Evolutionary conservation across 2,329 filamentous ascomycete species (phyloP).

Genomic region (Pseudogymnoascus sp.): DNA sequence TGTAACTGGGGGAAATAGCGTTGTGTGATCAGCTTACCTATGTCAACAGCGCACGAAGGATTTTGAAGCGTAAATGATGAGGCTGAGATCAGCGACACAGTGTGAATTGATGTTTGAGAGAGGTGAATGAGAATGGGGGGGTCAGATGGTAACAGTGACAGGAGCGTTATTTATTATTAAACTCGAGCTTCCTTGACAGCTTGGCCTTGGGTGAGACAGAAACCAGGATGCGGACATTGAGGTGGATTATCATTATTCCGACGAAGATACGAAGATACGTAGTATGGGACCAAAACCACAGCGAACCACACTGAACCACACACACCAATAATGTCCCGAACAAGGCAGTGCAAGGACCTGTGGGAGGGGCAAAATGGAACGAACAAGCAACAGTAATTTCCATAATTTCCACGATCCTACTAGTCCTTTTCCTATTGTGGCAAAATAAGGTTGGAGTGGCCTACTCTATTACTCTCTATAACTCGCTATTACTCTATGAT

Average conservation of each 20-base stretch:
- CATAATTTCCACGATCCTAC: slow-evolving; percentile 3
- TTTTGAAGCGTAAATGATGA: slow-evolving; percentile 7
- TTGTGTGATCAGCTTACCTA: slow-evolving; percentile 1
- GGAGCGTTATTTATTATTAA: slow-evolving; percentile 7
- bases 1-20: not conserved
- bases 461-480: not conserved
- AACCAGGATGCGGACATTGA: slow-evolving; percentile 5
- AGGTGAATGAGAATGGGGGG: not conserved
- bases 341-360: slow-evolving; percentile 4
- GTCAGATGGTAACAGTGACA: not conserved
- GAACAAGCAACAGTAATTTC: not conserved
- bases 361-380: not conserved
- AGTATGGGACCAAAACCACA: not conserved
- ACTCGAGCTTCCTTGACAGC: slow-evolving; percentile 7
- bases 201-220: slow-evolving; percentile 6
- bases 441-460: not conserved
- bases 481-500: not conserved
- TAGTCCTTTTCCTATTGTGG: not conserved
- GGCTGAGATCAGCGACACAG: not conserved
- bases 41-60: slow-evolving; percentile 5
- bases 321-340: not conserved
- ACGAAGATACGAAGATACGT: not conserved
- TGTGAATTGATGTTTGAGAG: not conserved
- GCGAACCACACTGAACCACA: not conserved
- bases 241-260: slow-evolving; percentile 4